phyloP scores from a whole-genome alignment of 345 rosid species.

The Ceriops tagal region DNA sequence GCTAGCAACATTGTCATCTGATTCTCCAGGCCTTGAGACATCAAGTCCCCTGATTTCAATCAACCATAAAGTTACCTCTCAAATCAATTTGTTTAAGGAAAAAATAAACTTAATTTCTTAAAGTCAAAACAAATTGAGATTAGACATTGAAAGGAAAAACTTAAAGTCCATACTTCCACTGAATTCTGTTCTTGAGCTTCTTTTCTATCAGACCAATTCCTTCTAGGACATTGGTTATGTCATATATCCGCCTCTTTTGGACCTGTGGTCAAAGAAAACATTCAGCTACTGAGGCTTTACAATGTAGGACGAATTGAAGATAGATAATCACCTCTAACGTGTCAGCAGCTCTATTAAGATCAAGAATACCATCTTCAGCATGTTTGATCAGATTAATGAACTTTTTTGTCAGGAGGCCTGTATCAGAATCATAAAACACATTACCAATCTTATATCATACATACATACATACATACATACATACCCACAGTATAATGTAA shows the following conservation, averaged over 20 bases:
- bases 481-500: conserved; percentile 1
- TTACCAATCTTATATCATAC: background rate
- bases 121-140: background rate
- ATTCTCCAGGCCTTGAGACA: conserved; percentile 80
- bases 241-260: conserved; percentile 97
- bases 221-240: conserved; percentile 96
- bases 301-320: background rate
- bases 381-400: conserved; percentile 90
- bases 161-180: conserved; percentile 76
- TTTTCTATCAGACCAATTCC: conserved; percentile 98
- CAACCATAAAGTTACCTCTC: conserved; percentile 18
- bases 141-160: conserved; percentile 2
- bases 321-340: conserved; percentile 64
- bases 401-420: conserved; percentile 94
- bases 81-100: conserved; percentile 80
- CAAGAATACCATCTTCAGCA: conserved; percentile 94
- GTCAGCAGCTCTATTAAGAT: conserved; percentile 91
- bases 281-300: conserved; percentile 20
- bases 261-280: conserved; percentile 50
- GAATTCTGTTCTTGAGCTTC: conserved; percentile 93
- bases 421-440: conserved; percentile 18
- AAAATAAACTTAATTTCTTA: background rate
- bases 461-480: conserved; percentile 2
- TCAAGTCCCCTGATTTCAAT: conserved; percentile 71
- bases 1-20: conserved; percentile 58